Percentiles rank a stretch among this genome's conserved stretches.
Evolutionary conservation across 768 basidiomycete species (phyloP).

Genomic region (Mycena capillaripes): DNA sequence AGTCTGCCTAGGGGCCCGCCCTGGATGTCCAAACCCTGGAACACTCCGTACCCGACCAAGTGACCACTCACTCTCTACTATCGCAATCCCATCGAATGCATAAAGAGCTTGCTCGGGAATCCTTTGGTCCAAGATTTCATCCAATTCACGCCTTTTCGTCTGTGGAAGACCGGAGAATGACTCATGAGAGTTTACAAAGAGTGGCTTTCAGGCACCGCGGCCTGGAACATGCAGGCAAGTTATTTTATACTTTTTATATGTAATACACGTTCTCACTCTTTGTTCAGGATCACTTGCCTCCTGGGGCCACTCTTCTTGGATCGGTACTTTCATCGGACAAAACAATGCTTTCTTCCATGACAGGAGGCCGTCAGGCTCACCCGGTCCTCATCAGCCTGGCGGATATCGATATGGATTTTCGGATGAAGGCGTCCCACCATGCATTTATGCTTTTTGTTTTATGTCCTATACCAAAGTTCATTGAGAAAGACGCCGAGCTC

Average conservation of each 20-base stretch:
- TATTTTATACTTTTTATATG: background rate
- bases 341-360: slow-evolving; percentile 37
- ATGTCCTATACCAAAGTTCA: slow-evolving; percentile 39
- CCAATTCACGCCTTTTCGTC: slow-evolving; percentile 14
- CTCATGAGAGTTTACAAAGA: slow-evolving; percentile 38
- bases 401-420: slow-evolving; percentile 21
- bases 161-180: slow-evolving; percentile 30
- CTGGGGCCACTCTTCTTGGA: slow-evolving; percentile 36
- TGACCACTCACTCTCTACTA: background rate
- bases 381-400: slow-evolving; percentile 34
- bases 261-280: background rate
- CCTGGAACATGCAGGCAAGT: slow-evolving; percentile 40
- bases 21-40: background rate
- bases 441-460: slow-evolving; percentile 37
- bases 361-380: slow-evolving; percentile 23
- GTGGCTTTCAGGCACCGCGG: slow-evolving; percentile 39
- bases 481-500: slow-evolving; percentile 26
- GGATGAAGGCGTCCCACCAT: slow-evolving; percentile 31
- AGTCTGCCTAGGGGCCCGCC: background rate
- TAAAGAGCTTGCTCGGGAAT: background rate
- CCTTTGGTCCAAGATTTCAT: slow-evolving; percentile 2
- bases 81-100: slow-evolving; percentile 4
- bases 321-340: slow-evolving; percentile 37
- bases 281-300: slow-evolving; percentile 32
- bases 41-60: background rate